Evolutionary conservation across 345 rosid genomes (phyloP), one percentile per base, ranked within the genome.

Genomic region (Lumnitzera racemosa): DNA sequence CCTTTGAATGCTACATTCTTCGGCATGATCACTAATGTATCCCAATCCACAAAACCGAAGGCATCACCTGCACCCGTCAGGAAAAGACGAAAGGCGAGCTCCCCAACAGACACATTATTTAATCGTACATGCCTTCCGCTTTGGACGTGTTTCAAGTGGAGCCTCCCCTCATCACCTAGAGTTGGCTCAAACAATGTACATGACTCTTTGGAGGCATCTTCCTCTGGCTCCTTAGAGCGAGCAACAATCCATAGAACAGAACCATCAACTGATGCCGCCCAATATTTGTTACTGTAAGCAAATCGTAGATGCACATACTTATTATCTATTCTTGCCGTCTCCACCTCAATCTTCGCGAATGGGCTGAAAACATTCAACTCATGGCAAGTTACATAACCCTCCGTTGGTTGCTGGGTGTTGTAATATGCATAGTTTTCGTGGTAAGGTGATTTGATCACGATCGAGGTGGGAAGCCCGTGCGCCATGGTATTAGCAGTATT

Each of bases 101-200:
- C 20, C 20, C 20, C 20, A 20, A 20, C 20, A 20, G 20, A 20
- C 20, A 20, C 20, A 20, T 20, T 20, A 53, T 8, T 20, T 20
- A 12, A 1, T 17, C 11, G 24, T 2, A 24, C 29, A 23, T 53
- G 20, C 11, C 13, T 13, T n/a, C 56, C 56, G 25, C 17, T 17
- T 20, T 56, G 41, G 48, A 29, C 49, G 24, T 56, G 60, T 49
- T 12, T 3, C 5, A 64, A 49, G 11, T 11, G 55, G 47, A 49
- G 12, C 0, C 29, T 12, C 1, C 1, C 2, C 2, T 12, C 56
- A 16, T 49, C 24, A 11, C 15, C 1, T 7, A 20, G 2, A 10
- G 16, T 13, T 16, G 61, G 61, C 56, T 64, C 25, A 24, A 64
- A 64, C 56, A 64, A 23, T 13, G 68, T 64, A 31, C 68, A 64